Percentiles rank a stretch among this genome's conserved stretches.
These are phyloP conservation scores for Penicillium sp. DNA, from an alignment of 2,329 filamentous ascomycete genomes.

Conservation along the genomic window DNA sequence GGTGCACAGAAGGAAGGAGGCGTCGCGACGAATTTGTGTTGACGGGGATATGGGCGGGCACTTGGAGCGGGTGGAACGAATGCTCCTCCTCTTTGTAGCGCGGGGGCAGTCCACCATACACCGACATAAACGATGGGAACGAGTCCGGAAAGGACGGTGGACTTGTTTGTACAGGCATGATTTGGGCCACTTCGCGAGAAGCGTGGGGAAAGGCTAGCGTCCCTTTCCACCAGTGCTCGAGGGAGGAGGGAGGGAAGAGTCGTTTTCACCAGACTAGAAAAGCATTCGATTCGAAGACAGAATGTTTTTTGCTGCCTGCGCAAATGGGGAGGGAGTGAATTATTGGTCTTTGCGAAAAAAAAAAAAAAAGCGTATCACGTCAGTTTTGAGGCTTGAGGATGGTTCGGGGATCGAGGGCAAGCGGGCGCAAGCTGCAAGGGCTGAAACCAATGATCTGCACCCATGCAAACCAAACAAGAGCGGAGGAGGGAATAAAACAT, in stretches of 20 bases:
- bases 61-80: slow-evolving; percentile 29
- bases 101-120: slow-evolving; percentile 49
- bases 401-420: slow-evolving; percentile 17
- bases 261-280: slow-evolving; percentile 25
- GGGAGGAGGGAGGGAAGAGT: slow-evolving; percentile 1
- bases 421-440: slow-evolving; percentile 29
- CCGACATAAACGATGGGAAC: slow-evolving; percentile 57
- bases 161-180: slow-evolving; percentile 46
- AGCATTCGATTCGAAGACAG: slow-evolving; percentile 34
- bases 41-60: slow-evolving; percentile 32
- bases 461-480: slow-evolving; percentile 15
- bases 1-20: slow-evolving; percentile 39
- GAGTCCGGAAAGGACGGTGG: slow-evolving; percentile 45
- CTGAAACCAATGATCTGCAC: slow-evolving; percentile 31
- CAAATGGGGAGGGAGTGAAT: slow-evolving; percentile 30
- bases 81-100: slow-evolving; percentile 33
- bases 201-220: slow-evolving; percentile 30
- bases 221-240: slow-evolving; percentile 22
- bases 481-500: slow-evolving; percentile 1
- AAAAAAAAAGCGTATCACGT: slow-evolving; percentile 10
- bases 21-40: slow-evolving; percentile 25
- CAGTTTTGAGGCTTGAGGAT: slow-evolving; percentile 6
- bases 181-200: slow-evolving; percentile 19
- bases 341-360: slow-evolving; percentile 25
- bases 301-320: slow-evolving; percentile 43